Evolutionary conservation across 1,284 basidiomycete genomes (phyloP).

Genomic region (Sanghuangporus baumii): DNA sequence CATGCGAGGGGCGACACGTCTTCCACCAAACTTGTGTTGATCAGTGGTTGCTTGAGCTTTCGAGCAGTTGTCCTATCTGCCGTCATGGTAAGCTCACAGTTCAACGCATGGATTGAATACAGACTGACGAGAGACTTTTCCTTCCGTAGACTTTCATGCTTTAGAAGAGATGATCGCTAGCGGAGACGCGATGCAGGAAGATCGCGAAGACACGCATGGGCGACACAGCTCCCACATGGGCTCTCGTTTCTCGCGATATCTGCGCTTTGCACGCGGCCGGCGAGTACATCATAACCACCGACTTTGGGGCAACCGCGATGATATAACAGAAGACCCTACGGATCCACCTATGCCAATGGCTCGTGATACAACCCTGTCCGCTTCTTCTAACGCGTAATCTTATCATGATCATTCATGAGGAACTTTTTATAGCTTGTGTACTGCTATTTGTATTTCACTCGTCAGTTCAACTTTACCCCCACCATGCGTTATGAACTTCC

Average conservation of each 20-base stretch:
- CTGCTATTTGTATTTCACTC: not conserved
- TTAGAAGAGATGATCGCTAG: constrained; percentile 42
- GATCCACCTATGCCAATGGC: constrained; percentile 26
- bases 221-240: constrained; percentile 24
- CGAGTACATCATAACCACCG: constrained; percentile 18
- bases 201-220: constrained; percentile 27
- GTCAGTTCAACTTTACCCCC: no score
- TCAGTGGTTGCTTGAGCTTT: constrained; percentile 86
- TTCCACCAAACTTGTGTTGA: constrained; percentile 85
- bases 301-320: constrained; percentile 17
- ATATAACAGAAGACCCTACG: constrained; percentile 23
- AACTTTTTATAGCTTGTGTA: not conserved
- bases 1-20: constrained; percentile 83
- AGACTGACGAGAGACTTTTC: not conserved
- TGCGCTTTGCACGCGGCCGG: constrained; percentile 55
- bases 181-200: constrained; percentile 23
- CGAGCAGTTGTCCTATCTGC: constrained; percentile 86
- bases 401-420: not conserved
- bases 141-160: constrained; percentile 40
- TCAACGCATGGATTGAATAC: not conserved
- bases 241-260: constrained; percentile 61
- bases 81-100: constrained; percentile 57
- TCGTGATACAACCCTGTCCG: constrained; percentile 15
- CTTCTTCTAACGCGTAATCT: not conserved
- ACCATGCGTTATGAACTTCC: no score